Evolutionary conservation across 108 stramenopile genomes (phyloP).

Genomic region (Mediolabrus comicus): DNA sequence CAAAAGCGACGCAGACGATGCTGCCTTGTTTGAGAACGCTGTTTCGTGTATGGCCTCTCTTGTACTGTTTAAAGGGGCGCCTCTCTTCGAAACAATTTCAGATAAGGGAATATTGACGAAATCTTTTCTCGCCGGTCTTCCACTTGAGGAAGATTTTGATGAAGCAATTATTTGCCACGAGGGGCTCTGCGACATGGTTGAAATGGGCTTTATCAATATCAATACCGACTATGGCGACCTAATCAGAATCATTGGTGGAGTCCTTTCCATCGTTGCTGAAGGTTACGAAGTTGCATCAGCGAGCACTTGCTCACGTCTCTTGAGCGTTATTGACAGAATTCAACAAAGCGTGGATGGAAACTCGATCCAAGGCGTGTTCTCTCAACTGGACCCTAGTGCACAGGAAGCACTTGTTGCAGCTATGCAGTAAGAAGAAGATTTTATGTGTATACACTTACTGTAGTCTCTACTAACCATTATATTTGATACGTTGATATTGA

Average conservation of each 20-base stretch:
- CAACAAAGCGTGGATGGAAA: constrained; percentile 34
- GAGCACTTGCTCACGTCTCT: constrained; percentile 49
- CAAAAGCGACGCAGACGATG: constrained; percentile 28
- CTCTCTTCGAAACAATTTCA: constrained; percentile 40
- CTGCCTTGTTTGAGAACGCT: constrained; percentile 57
- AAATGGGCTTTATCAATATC: constrained; percentile 38
- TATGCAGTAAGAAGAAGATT: constrained; percentile 20
- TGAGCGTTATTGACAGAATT: constrained; percentile 42
- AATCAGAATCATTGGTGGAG: constrained; percentile 47
- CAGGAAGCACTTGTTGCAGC: constrained; percentile 46
- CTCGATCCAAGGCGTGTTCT: constrained; percentile 42
- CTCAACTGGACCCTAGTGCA: constrained; percentile 29
- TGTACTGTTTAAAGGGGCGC: constrained; percentile 51
- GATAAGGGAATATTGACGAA: constrained; percentile 34
- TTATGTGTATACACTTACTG: background rate
- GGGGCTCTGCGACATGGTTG: constrained; percentile 64
- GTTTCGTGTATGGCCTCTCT: constrained; percentile 67
- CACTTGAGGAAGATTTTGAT: constrained; percentile 65
- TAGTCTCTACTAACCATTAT: no score
- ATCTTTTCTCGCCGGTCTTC: constrained; percentile 58
- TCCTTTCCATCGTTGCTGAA: constrained; percentile 47
- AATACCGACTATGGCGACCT: constrained; percentile 7
- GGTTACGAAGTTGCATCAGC: constrained; percentile 60
- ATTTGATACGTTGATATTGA: no score
- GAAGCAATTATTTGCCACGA: constrained; percentile 75